Conservation (phyloP, 495 filamentous ascomycete species). For the Penicillium malachiteum region DNA sequence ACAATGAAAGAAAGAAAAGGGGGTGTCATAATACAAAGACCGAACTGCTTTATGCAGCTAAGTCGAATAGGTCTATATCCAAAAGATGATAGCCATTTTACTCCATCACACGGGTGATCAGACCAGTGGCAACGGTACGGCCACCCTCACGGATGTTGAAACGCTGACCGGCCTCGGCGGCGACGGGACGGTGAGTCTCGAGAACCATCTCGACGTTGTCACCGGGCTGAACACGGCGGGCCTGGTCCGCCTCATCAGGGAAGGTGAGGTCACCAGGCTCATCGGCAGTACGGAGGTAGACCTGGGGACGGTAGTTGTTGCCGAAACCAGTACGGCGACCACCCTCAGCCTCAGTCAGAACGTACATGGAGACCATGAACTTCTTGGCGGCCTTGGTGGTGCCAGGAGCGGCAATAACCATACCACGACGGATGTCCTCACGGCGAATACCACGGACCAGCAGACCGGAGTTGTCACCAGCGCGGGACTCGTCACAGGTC, state of each 20-base stretch:
- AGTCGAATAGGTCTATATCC: constrained; percentile 6
- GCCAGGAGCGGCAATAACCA: constrained; percentile 83
- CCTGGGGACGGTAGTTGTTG: constrained; percentile 91
- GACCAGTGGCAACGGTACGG: constrained; percentile 86
- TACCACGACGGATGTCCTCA: constrained; percentile 90
- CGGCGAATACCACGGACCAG: constrained; percentile 91
- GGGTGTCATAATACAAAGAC: constrained; percentile 39
- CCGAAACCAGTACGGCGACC: constrained; percentile 92
- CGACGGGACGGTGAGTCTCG: constrained; percentile 74
- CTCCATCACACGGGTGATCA: constrained; percentile 77
- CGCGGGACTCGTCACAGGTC: constrained; percentile 87
- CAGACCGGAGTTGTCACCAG: constrained; percentile 98
- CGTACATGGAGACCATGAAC: constrained; percentile 94
- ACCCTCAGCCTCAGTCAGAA: constrained; percentile 95
- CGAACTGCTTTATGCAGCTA: constrained; percentile 6
- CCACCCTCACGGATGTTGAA: constrained; percentile 98
- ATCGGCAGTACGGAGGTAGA: constrained; percentile 93
- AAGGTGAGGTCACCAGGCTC: constrained; percentile 78
- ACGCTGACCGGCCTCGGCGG: constrained; percentile 83
- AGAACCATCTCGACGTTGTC: constrained; percentile 98
- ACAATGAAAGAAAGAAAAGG: constrained; percentile 32
- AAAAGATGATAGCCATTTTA: constrained; percentile 15
- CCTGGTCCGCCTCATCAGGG: constrained; percentile 74
- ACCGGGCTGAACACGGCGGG: constrained; percentile 88
- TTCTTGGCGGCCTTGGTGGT: constrained; percentile 76